A percentile compares a stretch with the other conserved stretches of the same genome.
phyloP scores from a whole-genome alignment of 2,329 filamentous ascomycete species.

The Diplocarpon mali region DNA sequence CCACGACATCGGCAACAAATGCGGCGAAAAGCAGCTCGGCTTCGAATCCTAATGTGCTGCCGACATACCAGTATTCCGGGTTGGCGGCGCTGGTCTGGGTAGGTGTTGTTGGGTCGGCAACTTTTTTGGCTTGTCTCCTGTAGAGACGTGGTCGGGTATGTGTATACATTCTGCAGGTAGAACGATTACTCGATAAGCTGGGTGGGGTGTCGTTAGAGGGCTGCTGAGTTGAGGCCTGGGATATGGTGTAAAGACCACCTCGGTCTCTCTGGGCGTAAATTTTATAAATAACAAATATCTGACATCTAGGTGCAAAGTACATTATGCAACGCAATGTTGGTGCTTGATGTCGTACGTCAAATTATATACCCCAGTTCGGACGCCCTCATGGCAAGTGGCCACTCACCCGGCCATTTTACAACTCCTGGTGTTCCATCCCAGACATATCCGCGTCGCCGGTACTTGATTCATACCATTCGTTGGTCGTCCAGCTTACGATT shows the following conservation, averaged over 20 bases:
- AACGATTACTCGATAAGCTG: too few relatives aligned
- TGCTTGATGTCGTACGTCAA: too few relatives aligned
- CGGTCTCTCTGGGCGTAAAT: too few relatives aligned
- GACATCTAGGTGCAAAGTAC: too few relatives aligned
- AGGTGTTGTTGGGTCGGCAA: conserved; percentile 10
- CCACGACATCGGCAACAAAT: conserved; percentile 1
- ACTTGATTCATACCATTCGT: conserved; percentile 55
- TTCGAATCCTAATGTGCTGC: conserved; percentile 1
- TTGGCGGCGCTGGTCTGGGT: conserved; percentile 11
- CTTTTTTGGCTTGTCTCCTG: conserved; percentile 11
- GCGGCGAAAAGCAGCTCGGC: conserved; percentile 6
- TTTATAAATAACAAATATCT: too few relatives aligned
- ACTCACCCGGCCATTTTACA: conserved; percentile 1
- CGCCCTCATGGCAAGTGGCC: too few relatives aligned
- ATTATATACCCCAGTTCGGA: too few relatives aligned
- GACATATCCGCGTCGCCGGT: conserved; percentile 12
- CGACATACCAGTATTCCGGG: conserved; percentile 2
- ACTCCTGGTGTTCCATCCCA: conserved; percentile 12
- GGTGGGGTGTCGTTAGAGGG: too few relatives aligned
- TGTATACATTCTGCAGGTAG: too few relatives aligned
- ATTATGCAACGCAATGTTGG: too few relatives aligned
- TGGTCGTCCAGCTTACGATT: conserved; percentile 53
- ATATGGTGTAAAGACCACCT: too few relatives aligned
- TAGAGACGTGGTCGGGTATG: background rate
- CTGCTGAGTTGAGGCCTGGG: too few relatives aligned